Conservation (phyloP, 2,329 filamentous ascomycete species). For the Massarina eburnea region DNA sequence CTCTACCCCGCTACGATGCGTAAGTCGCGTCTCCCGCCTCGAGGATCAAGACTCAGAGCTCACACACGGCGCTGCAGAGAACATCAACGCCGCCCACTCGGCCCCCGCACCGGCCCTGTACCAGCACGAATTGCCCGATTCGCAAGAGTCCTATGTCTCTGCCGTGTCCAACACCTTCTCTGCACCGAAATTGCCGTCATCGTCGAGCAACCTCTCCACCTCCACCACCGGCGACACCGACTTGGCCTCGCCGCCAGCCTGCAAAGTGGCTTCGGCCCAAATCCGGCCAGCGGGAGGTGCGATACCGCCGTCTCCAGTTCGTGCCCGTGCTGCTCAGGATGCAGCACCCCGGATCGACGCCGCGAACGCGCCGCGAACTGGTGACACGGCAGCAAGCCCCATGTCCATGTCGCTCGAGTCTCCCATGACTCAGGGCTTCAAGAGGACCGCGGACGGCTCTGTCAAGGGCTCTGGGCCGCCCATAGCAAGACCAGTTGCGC, state of each 20-base stretch:
- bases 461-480: slow-evolving; percentile 53
- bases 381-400: slow-evolving; percentile 42
- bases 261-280: slow-evolving; percentile 31
- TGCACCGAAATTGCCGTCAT: slow-evolving; percentile 33
- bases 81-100: slow-evolving; percentile 14
- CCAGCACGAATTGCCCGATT: slow-evolving; percentile 21
- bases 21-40: slow-evolving; percentile 23
- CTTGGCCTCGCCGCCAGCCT: slow-evolving; percentile 27
- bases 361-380: slow-evolving; percentile 28
- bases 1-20: slow-evolving; percentile 25
- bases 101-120: slow-evolving; percentile 11
- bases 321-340: slow-evolving; percentile 48
- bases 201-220: slow-evolving; percentile 38
- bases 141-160: slow-evolving; percentile 40
- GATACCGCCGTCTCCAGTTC: slow-evolving; percentile 48
- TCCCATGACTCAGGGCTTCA: slow-evolving; percentile 55
- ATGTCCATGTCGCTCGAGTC: slow-evolving; percentile 46
- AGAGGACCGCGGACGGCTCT: slow-evolving; percentile 75
- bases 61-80: slow-evolving; percentile 20
- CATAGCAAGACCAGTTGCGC: slow-evolving; percentile 13
- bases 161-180: slow-evolving; percentile 37
- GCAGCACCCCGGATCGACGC: slow-evolving; percentile 26
- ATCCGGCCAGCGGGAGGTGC: slow-evolving; percentile 46
- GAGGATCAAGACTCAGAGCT: slow-evolving; percentile 22
- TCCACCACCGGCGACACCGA: slow-evolving; percentile 32